Evolutionary conservation across 208 protist species (phyloP).

Genomic region (Trypanosoma brucei): DNA sequence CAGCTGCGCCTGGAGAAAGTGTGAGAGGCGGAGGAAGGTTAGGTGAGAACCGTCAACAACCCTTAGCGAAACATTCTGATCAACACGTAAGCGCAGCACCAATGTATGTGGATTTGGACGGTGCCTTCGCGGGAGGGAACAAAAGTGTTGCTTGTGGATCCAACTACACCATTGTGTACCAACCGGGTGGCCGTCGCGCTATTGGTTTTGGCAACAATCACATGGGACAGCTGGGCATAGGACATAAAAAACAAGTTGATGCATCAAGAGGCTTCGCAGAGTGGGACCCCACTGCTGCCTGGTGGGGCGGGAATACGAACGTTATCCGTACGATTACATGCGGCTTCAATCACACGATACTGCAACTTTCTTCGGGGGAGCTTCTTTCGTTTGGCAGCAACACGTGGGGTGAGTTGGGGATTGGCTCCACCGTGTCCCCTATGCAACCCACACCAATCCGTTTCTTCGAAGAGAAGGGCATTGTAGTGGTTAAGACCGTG

Average conservation of each 20-base stretch:
- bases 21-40: background rate
- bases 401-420: constrained; percentile 69
- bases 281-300: constrained; percentile 49
- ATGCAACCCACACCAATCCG: constrained; percentile 47
- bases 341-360: constrained; percentile 59
- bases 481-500: constrained; percentile 38
- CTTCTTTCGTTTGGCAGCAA: constrained; percentile 69
- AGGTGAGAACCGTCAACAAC: background rate
- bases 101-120: constrained; percentile 48
- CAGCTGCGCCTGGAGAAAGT: constrained; percentile 16
- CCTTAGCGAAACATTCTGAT: background rate
- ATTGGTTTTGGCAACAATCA: constrained; percentile 71
- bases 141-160: constrained; percentile 39
- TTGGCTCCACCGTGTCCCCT: constrained; percentile 52
- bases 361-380: constrained; percentile 36
- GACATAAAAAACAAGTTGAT: constrained; percentile 40
- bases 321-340: constrained; percentile 36
- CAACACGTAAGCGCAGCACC: constrained; percentile 20
- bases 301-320: constrained; percentile 28
- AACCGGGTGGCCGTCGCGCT: constrained; percentile 34
- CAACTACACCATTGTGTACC: constrained; percentile 67
- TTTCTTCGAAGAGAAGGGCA: constrained; percentile 39
- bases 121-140: constrained; percentile 21
- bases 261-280: constrained; percentile 37
- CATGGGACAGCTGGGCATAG: constrained; percentile 67